Evolutionary conservation across 495 filamentous ascomycete species (phyloP).

Genomic region (Neurospora tetraspora): DNA sequence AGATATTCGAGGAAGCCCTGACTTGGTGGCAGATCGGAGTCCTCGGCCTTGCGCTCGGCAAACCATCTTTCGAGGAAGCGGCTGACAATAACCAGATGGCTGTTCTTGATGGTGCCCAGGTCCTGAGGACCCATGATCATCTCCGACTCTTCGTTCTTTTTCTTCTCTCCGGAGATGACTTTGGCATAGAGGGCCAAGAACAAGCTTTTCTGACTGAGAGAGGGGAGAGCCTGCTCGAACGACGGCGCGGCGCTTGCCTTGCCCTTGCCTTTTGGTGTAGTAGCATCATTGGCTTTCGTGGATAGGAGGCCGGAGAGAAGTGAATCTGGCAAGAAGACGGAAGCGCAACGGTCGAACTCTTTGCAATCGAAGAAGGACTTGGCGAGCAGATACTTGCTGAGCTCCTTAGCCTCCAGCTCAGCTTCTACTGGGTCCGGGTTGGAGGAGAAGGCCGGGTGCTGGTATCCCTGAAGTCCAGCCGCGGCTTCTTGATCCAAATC

Average conservation of each 20-base stretch:
- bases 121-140: constrained; percentile 95
- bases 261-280: constrained; percentile 49
- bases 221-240: constrained; percentile 18
- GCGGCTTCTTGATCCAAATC: constrained; percentile 29
- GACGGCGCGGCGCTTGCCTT: constrained; percentile 10
- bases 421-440: constrained; percentile 59
- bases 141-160: constrained; percentile 90
- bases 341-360: constrained; percentile 89
- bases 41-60: constrained; percentile 45
- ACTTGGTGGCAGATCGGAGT: constrained; percentile 46
- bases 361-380: constrained; percentile 94
- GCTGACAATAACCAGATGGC: constrained; percentile 64
- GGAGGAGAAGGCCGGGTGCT: constrained; percentile 36
- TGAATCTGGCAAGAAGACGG: constrained; percentile 72
- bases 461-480: constrained; percentile 17
- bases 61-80: constrained; percentile 74
- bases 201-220: constrained; percentile 77
- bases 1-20: constrained; percentile 97
- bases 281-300: constrained; percentile 33
- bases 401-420: constrained; percentile 66
- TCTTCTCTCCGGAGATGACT: constrained; percentile 88
- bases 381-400: constrained; percentile 76
- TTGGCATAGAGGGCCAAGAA: constrained; percentile 91
- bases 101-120: constrained; percentile 70
- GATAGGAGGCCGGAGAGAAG: constrained; percentile 53